Base-by-base conservation (phyloP, 2,329 filamentous ascomycete species). In the Dendrostoma leiphaemia region DNA sequence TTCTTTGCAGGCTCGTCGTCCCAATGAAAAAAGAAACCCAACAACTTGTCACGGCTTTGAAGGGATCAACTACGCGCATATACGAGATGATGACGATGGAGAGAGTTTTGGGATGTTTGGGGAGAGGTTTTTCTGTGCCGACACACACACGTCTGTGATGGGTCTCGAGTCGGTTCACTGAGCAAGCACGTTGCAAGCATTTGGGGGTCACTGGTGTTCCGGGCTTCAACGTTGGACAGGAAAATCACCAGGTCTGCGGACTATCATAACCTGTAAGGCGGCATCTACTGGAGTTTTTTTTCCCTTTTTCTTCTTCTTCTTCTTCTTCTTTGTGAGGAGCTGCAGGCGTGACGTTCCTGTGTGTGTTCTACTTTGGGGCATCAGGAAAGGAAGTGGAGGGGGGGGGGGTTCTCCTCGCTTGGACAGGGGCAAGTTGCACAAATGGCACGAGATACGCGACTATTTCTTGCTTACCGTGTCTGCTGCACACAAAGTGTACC, bases 1-100 rank as follows among this genome's bases (percentile, higher is more conserved):
- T 92, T 92, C 64, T 71, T 92, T 26, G 68, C 63, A 2, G 68
- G 67, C 6, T 51, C 52, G 23, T 47, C 51, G 17, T n/a, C n/a
- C n/a, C 44, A 57, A 24, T 46, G n/a, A n/a, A n/a, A n/a, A n/a
- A n/a, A n/a, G n/a, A n/a, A n/a, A n/a, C n/a, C n/a, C n/a, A 9
- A 17, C 24, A 13, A 43, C 38, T 3, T 43, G 19, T 28, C 4
- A n/a, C n/a, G n/a, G n/a, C n/a, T n/a, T n/a, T n/a, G n/a, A n/a
- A n/a, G n/a, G n/a, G n/a, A n/a, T n/a, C n/a, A n/a, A n/a, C n/a
- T n/a, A n/a, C n/a, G n/a, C n/a, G n/a, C n/a, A n/a, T n/a, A n/a
- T n/a, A n/a, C 31, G 31, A 15, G 31, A 32, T 32, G 31, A n/a
- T n/a, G n/a, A n/a, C n/a, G n/a, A n/a, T n/a, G n/a, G n/a, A n/a